Evolutionary conservation across 2,329 filamentous ascomycete genomes (phyloP), one percentile per base, ranked within the genome.

Genomic region (Phialocephala sp.): DNA sequence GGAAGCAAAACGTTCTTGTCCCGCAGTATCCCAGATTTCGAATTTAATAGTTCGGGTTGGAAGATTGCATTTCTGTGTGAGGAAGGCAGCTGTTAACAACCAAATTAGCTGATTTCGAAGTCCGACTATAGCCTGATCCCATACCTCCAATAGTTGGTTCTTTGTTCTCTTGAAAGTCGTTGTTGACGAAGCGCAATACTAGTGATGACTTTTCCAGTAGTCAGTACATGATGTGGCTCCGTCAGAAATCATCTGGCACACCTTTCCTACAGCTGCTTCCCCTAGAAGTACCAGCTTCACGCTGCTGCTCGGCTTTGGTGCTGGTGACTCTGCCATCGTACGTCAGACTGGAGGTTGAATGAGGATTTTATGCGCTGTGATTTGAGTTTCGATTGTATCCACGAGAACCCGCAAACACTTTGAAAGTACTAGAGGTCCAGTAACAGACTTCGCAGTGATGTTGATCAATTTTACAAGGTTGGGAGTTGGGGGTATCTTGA

Each of bases 111-210:
- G 52, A 27, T n/a, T 56, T 8, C 39, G 14, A 9, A 22, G n/a
- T 43, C 43, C n/a, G 14, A 35, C 41, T 39, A 18, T 8, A 27
- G 37, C 8, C n/a, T 41, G 43, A 55, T 56, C 11, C 47, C 85
- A 71, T 86, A 96, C 93, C 93, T 85, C 95, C 95, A 81, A 99
- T 99, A 71, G 95, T 99, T 68, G 95, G 95, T 80, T 99, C 95
- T 85, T 98, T 98, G 82, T 98, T 98, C 82, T 98, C 95, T 84
- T 99, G 95, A 77, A 99, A 99, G 81, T 98, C 94, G 82, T 99
- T 95, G 86, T 98, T 98, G 78, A 99, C 95, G 81, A 99, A 99
- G 77, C 95, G 93, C 77, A 99, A 87, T 69, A 99, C 95, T 66
- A 99, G 89, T 55, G 95, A 99, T 59, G 95, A 98, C 95, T 97